Evolutionary conservation across 1,284 basidiomycete species (phyloP), one percentile per base, ranked within the genome.

Genomic region (Phellopilus nigrolimitatus): DNA sequence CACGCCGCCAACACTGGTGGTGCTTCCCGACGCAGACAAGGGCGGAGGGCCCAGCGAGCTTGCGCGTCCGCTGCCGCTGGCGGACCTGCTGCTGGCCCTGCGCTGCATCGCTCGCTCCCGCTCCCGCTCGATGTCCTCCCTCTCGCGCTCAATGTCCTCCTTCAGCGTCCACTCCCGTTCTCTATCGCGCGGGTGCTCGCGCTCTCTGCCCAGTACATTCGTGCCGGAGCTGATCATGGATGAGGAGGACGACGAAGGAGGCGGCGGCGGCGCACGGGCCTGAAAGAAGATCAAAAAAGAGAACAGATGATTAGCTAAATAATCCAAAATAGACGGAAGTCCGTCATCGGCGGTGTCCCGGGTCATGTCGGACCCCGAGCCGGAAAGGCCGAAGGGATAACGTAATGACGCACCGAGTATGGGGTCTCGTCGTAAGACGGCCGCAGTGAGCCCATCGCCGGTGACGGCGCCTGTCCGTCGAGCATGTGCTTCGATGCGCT

Each of bases 91-190:
- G 8, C 27, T 30, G 30, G 30, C 30, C 25, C 57, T 60, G n/a
- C 49, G 38, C 17, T 67, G 62, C 2, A 64, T 60, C 40, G 62
- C 47, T 21, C 37, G 53, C 34, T 58, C 59, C n/a, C 50, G 43
- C 30, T 66, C 63, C 1, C 65, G 61, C 39, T 62, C 49, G 13
- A 33, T 33, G n/a, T 19, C 31, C 22, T 49, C 47, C 10, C 47
- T 34, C 25, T 54, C 52, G 8, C 42, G 47, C 9, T 54, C 52
- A 17, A 54, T 44, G 21, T 54, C 52, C 28, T 54, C 52, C 24
- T 54, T 54, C 8, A 54, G 40, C 22, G 34, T 49, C 4, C 51
- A 39, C 15, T 53, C 50, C 15, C 37, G 43, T 12, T 49, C 47
- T 22, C 47, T 13, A n/a, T 39, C 30, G 43, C 28, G 50, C 8